Conservation (phyloP, 768 basidiomycete species). For the Mycena galopus region DNA sequence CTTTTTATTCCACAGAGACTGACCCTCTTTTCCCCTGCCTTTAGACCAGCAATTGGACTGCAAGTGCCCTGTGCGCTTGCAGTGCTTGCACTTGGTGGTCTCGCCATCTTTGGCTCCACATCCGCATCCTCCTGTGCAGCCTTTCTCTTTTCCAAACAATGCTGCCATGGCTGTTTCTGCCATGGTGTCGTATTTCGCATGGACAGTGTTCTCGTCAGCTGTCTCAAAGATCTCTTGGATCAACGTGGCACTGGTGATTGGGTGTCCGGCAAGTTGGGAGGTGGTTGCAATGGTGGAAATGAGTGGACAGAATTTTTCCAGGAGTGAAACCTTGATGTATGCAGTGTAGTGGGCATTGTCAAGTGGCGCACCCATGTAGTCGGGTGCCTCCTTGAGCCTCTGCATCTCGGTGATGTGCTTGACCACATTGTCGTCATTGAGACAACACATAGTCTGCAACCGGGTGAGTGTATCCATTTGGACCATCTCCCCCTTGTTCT, state of each 20-base stretch:
- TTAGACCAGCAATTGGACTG: constrained; percentile 33
- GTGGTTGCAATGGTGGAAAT: constrained; percentile 4
- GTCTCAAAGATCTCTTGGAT: constrained; percentile 30
- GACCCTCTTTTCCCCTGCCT: constrained; percentile 46
- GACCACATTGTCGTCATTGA: constrained; percentile 22
- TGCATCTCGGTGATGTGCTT: constrained; percentile 26
- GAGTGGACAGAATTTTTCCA: constrained; percentile 7
- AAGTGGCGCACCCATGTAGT: constrained; percentile 24
- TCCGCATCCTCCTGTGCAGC: neutral
- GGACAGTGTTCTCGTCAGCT: constrained; percentile 14
- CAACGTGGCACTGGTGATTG: constrained; percentile 3
- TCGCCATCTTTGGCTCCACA: neutral
- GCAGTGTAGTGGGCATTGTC: neutral
- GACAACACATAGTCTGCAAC: constrained; percentile 37
- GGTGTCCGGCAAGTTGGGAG: neutral
- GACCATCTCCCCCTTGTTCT: constrained; percentile 39
- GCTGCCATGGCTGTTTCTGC: constrained; percentile 19
- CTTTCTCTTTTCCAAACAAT: constrained; percentile 27
- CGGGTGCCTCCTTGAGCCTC: constrained; percentile 47
- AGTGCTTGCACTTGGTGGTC: constrained; percentile 45
- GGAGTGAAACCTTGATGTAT: constrained; percentile 28
- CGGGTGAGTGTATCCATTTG: constrained; percentile 37
- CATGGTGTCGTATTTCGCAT: neutral
- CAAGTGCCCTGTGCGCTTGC: constrained; percentile 48
- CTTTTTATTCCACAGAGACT: constrained; percentile 42